Evolutionary conservation across 495 filamentous ascomycete species (phyloP).

Genomic region (Aspergillus funiculosus): DNA sequence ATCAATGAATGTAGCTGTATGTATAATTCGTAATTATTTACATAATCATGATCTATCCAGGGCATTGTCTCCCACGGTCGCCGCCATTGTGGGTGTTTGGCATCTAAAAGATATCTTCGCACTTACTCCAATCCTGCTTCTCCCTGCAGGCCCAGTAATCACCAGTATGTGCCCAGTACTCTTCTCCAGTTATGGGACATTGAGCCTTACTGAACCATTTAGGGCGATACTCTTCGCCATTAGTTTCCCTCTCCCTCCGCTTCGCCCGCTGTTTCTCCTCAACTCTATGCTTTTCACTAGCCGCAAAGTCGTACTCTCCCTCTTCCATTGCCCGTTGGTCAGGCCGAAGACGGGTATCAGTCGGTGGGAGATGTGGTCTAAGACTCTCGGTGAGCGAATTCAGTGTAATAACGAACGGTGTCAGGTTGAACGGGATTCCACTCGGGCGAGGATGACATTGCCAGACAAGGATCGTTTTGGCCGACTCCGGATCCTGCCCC

Average conservation of each 20-base stretch:
- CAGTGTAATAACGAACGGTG: constrained; percentile 89
- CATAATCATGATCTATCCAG: not conserved
- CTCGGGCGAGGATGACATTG: constrained; percentile 73
- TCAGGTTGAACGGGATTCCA: constrained; percentile 93
- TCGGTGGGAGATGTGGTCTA: constrained; percentile 70
- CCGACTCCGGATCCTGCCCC: constrained; percentile 42
- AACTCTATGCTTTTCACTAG: constrained; percentile 87
- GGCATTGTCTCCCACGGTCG: no score
- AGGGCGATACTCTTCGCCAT: constrained; percentile 74
- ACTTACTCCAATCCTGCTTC: constrained; percentile 45
- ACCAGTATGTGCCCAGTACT: constrained; percentile 82
- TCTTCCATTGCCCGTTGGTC: constrained; percentile 99
- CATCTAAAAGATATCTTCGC: constrained; percentile 62
- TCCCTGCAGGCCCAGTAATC: constrained; percentile 72
- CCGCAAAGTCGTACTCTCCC: constrained; percentile 88
- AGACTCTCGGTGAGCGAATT: constrained; percentile 80
- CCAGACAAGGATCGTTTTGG: constrained; percentile 86
- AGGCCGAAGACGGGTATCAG: constrained; percentile 82
- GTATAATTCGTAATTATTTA: no score
- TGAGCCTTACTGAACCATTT: constrained; percentile 74
- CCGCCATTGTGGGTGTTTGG: not conserved
- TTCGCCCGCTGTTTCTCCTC: constrained; percentile 88
- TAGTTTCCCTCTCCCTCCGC: constrained; percentile 63
- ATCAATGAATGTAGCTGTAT: no score
- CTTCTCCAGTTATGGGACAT: constrained; percentile 77